Base-by-base conservation (phyloP, 495 filamentous ascomycete genomes). In the Aspergillus avenaceus region DNA sequence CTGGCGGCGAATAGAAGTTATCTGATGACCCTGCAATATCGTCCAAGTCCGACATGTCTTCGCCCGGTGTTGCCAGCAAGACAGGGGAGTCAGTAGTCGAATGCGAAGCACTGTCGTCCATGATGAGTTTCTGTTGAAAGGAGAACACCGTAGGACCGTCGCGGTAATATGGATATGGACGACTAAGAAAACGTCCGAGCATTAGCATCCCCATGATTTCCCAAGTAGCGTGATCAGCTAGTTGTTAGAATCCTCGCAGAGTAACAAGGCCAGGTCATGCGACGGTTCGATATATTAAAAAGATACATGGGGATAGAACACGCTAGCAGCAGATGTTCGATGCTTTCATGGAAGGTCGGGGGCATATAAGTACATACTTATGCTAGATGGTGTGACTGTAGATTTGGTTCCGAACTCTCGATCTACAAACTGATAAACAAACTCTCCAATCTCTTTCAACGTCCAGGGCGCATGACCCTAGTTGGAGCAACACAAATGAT, bases 41-140 rank as follows among this genome's bases (percentile, higher is more conserved):
- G 47, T 73, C 71, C 27, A 53, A 45, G 21, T 72, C 67, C 14
- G 54, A 43, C 5, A 59, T 47, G 28, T 64, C 63, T 22, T 61
- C 50, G 38, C 55, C 50, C 47, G 58, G 36, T 18, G 60, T 56
- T 0, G 64, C 54, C 13, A 61, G 60, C n/a, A 67, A 55, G 9
- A 53, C 54, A 38, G 65, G 49, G n/a, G 71, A 65, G 12, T 64
- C 65, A 16, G 56, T 49, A 24, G 38, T 48, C 12, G 23, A 44
- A n/a, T 54, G 42, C n/a, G 54, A 28, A 41, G 58, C 58, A 18
- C 63, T 53, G 47, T 64, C 63, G 32, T 71, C 65, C 65, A 72
- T 73, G 50, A 71, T 59, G 42, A 72, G 62, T 56, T 73, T 69
- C 54, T 72, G 68, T 45, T 76, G 67, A 45, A 76, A 74, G 40